phyloP scores from a whole-genome alignment of 345 rosid species.

The Psidium guajava region DNA sequence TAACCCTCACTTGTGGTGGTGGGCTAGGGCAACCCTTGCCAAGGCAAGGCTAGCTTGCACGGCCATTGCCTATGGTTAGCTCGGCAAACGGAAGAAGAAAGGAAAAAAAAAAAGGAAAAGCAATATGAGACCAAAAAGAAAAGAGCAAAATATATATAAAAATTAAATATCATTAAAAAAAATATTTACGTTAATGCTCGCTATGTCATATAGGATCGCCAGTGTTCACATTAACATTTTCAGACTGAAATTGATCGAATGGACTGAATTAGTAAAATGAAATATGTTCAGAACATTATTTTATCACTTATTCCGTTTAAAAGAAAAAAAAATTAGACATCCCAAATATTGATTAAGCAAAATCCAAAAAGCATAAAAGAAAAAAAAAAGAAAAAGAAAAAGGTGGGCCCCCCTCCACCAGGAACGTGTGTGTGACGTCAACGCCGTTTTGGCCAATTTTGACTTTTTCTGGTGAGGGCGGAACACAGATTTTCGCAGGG shows the following conservation, averaged over 20 bases:
- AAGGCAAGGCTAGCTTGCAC: fast-evolving
- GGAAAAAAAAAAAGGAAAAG: too few relatives aligned
- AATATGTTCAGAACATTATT: neutral
- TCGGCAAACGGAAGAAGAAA: neutral
- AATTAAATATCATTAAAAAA: too few relatives aligned
- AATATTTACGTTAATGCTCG: fast-evolving
- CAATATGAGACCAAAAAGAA: too few relatives aligned
- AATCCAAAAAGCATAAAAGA: neutral
- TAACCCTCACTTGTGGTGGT: neutral
- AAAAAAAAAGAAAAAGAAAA: too few relatives aligned
- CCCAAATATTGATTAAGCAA: neutral
- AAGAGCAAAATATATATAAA: too few relatives aligned
- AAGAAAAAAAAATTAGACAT: neutral
- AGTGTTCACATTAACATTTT: too few relatives aligned
- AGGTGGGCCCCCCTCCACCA: neutral
- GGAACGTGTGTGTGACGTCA: neutral
- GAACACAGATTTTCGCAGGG: neutral
- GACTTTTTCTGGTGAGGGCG: neutral
- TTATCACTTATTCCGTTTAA: neutral
- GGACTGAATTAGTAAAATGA: too few relatives aligned
- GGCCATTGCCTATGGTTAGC: neutral
- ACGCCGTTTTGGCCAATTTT: neutral
- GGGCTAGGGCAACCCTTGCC: neutral
- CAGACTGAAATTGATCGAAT: too few relatives aligned
- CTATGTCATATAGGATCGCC: too few relatives aligned